phyloP scores from a whole-genome alignment of 1,284 basidiomycete genomes.

The Boletus sp. region DNA sequence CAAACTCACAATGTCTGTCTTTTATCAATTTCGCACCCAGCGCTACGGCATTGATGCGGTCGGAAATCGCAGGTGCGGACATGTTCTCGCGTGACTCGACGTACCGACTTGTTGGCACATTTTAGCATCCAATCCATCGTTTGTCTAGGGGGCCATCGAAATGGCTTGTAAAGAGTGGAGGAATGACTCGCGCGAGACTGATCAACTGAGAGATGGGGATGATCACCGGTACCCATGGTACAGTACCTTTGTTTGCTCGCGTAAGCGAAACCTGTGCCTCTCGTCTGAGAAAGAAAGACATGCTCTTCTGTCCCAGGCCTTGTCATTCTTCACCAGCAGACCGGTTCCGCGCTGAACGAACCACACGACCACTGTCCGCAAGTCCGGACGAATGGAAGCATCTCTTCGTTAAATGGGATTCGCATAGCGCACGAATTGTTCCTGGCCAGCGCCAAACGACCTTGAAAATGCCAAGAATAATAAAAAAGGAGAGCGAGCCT shows the following conservation, averaged over 20 bases:
- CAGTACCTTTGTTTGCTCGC: slow-evolving; percentile 39
- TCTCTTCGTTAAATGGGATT: slow-evolving; percentile 40
- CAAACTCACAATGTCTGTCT: slow-evolving; percentile 56
- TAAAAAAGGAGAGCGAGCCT: no score
- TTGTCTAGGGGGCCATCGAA: slow-evolving; percentile 36
- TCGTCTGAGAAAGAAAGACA: slow-evolving; percentile 2
- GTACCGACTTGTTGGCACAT: slow-evolving; percentile 61
- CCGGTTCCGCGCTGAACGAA: slow-evolving; percentile 69
- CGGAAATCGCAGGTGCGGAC: slow-evolving; percentile 55
- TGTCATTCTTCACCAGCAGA: slow-evolving; percentile 44
- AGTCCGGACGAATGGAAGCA: slow-evolving; percentile 63
- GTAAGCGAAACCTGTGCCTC: slow-evolving; percentile 45
- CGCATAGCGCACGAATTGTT: slow-evolving; percentile 50
- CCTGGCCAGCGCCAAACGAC: slow-evolving; percentile 46
- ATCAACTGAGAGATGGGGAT: slow-evolving; percentile 55
- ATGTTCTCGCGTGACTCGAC: slow-evolving; percentile 40
- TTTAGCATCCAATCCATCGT: slow-evolving; percentile 70
- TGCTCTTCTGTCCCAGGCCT: neutral
- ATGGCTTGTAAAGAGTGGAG: neutral
- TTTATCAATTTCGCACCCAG: slow-evolving; percentile 59
- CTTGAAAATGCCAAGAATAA: slow-evolving; percentile 29
- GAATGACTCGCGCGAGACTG: slow-evolving; percentile 25
- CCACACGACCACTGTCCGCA: slow-evolving; percentile 56
- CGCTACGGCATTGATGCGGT: slow-evolving; percentile 58
- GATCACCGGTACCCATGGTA: slow-evolving; percentile 48